These are phyloP conservation scores for Vanrija pseudolonga DNA, from an alignment of 1,284 basidiomycete species.

Conservation along the genomic window DNA sequence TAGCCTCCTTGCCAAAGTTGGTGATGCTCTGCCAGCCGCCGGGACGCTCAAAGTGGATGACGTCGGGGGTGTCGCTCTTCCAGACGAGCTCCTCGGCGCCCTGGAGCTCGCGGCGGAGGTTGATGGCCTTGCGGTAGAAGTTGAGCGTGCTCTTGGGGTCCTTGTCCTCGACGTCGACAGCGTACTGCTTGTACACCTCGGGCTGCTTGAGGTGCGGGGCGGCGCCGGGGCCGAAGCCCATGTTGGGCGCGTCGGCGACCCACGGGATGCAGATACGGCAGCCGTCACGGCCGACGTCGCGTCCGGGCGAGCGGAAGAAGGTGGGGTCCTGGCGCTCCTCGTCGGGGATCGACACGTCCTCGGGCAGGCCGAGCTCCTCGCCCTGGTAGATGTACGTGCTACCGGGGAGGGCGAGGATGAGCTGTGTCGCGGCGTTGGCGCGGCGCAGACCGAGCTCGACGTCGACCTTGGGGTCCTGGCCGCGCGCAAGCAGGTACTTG, in stretches of 20 bases:
- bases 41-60: slow-evolving; percentile 34
- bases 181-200: slow-evolving; percentile 24
- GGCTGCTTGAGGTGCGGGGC: slow-evolving; percentile 35
- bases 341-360: slow-evolving; percentile 34
- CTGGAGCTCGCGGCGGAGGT: slow-evolving; percentile 28
- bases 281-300: slow-evolving; percentile 39
- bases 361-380: slow-evolving; percentile 42
- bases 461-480: slow-evolving; percentile 19
- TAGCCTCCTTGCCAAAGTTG: slow-evolving; percentile 27
- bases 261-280: slow-evolving; percentile 37
- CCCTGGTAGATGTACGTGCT: slow-evolving; percentile 45
- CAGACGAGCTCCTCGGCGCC: slow-evolving; percentile 35
- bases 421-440: slow-evolving; percentile 32
- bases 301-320: slow-evolving; percentile 34
- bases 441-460: slow-evolving; percentile 25
- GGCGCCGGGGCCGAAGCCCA: slow-evolving; percentile 28
- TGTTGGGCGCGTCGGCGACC: slow-evolving; percentile 17
- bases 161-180: slow-evolving; percentile 30
- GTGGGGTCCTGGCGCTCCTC: slow-evolving; percentile 38
- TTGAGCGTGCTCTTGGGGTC: slow-evolving; percentile 30
- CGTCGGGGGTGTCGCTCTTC: slow-evolving; percentile 17
- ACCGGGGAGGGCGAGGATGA: slow-evolving; percentile 41
- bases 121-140: slow-evolving; percentile 33
- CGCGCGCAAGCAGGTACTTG: slow-evolving; percentile 21
- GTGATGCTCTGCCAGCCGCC: slow-evolving; percentile 40